A percentile compares a stretch with the other conserved stretches of the same genome.
phyloP scores from a whole-genome alignment of 208 protist genomes.

The Crithidia sp. region DNA sequence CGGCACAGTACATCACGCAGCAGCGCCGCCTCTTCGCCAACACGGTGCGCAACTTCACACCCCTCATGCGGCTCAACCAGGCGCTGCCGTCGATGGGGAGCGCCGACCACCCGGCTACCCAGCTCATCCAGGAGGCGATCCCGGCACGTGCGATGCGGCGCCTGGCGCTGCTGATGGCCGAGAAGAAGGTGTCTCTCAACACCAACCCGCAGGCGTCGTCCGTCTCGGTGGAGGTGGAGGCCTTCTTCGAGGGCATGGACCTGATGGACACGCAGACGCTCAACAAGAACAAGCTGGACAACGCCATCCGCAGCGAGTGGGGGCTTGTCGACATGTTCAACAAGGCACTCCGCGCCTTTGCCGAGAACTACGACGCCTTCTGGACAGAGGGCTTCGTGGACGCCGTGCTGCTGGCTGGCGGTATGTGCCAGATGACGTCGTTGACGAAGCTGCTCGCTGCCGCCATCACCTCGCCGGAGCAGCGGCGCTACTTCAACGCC shows the following conservation, averaged over 20 bases:
- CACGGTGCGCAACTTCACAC: constrained; percentile 37
- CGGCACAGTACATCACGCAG: constrained; percentile 71
- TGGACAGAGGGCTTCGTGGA: constrained; percentile 38
- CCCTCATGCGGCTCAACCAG: constrained; percentile 37
- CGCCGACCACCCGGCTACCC: constrained; percentile 27
- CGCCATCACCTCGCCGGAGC: constrained; percentile 29
- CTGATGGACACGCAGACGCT: constrained; percentile 80
- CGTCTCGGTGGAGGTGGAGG: constrained; percentile 85
- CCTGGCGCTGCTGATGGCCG: constrained; percentile 65
- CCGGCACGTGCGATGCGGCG: constrained; percentile 73
- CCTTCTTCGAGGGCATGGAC: constrained; percentile 89
- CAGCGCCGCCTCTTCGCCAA: constrained; percentile 64
- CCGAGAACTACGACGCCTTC: constrained; percentile 23
- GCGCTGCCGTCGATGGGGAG: constrained; percentile 24
- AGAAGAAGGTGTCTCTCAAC: constrained; percentile 84
- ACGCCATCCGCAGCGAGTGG: constrained; percentile 73
- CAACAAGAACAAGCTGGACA: constrained; percentile 67
- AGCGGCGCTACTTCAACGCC: constrained; percentile 21
- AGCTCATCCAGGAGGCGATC: constrained; percentile 60
- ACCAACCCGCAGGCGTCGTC: constrained; percentile 59
- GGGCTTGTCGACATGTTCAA: constrained; percentile 63
- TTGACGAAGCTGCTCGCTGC: constrained; percentile 52
- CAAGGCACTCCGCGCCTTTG: constrained; percentile 57
- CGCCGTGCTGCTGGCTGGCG: constrained; percentile 70
- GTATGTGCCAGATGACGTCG: constrained; percentile 77